Percentiles rank a stretch among this genome's conserved stretches.
These are phyloP conservation scores for Heliamphora pulchella DNA, from an alignment of 179 eudicot genomes.

Conservation along the genomic window DNA sequence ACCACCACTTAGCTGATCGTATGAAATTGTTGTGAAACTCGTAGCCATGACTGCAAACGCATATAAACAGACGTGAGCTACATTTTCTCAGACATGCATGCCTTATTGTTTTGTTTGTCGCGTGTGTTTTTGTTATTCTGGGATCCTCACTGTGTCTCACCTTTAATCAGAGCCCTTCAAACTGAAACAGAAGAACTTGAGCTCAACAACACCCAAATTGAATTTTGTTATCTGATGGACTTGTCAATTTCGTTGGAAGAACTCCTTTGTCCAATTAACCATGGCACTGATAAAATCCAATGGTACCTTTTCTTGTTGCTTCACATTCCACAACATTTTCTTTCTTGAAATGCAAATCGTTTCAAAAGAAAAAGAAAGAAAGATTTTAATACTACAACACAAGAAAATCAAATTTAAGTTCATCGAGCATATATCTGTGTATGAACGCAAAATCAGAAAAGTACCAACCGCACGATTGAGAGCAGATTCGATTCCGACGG, in stretches of 20 bases:
- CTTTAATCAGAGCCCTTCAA: not conserved
- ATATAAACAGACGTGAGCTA: not conserved
- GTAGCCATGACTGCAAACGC: slow-evolving; percentile 75
- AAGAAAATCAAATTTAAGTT: not conserved
- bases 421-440: not conserved
- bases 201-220: not conserved
- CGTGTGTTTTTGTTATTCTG: too few relatives aligned
- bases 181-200: not conserved
- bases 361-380: not conserved
- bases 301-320: not conserved
- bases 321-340: too few relatives aligned
- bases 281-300: not conserved
- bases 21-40: slow-evolving; percentile 64
- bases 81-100: too few relatives aligned
- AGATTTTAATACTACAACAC: not conserved
- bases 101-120: too few relatives aligned
- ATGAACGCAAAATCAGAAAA: not conserved
- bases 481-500: slow-evolving; percentile 35
- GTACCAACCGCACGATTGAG: slow-evolving; percentile 50
- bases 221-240: not conserved
- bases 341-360: not conserved
- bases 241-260: not conserved
- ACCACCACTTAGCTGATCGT: slow-evolving; percentile 65
- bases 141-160: too few relatives aligned
- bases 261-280: not conserved